Evolutionary conservation across 192 early-diverging fungal genomes (phyloP).

Genomic region (Dimargaris xerosporica): DNA sequence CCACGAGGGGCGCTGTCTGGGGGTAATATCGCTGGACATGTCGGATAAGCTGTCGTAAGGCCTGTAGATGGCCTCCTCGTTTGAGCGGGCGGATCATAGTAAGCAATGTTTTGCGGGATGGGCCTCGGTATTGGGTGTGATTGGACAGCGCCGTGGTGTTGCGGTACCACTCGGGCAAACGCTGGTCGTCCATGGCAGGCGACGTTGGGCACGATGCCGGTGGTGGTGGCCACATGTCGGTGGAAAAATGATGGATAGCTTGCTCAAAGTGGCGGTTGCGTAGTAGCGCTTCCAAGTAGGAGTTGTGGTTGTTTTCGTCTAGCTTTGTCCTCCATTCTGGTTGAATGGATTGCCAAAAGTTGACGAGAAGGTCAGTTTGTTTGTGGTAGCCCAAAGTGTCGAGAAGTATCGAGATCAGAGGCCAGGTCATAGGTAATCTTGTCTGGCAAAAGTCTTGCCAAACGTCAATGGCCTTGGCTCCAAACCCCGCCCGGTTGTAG

Average conservation of each 20-base stretch:
- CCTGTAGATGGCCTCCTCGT: not conserved
- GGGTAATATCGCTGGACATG: not conserved
- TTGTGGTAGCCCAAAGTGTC: conserved; percentile 1
- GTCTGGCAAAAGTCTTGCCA: not conserved
- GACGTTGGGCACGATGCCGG: too few relatives aligned
- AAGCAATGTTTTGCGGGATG: not conserved
- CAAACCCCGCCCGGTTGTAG: not conserved
- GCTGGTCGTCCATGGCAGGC: too few relatives aligned
- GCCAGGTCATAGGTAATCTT: not conserved
- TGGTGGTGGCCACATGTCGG: not conserved
- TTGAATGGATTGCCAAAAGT: not conserved
- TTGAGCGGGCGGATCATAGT: not conserved
- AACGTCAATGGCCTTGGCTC: not conserved
- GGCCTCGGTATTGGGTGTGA: not conserved
- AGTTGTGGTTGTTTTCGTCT: not conserved
- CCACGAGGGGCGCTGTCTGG: too few relatives aligned
- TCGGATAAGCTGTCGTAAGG: not conserved
- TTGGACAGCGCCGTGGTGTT: not conserved
- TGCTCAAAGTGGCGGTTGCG: not conserved
- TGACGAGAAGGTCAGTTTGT: not conserved
- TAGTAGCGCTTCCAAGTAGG: not conserved
- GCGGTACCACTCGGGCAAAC: not conserved
- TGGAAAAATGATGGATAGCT: not conserved
- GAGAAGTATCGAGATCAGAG: not conserved
- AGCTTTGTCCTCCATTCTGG: not conserved